A percentile compares a stretch with the other conserved stretches of the same genome.
These are phyloP conservation scores for Aspergillus brunneoviolaceus DNA, from an alignment of 2,329 filamentous ascomycete genomes.

Conservation along the genomic window DNA sequence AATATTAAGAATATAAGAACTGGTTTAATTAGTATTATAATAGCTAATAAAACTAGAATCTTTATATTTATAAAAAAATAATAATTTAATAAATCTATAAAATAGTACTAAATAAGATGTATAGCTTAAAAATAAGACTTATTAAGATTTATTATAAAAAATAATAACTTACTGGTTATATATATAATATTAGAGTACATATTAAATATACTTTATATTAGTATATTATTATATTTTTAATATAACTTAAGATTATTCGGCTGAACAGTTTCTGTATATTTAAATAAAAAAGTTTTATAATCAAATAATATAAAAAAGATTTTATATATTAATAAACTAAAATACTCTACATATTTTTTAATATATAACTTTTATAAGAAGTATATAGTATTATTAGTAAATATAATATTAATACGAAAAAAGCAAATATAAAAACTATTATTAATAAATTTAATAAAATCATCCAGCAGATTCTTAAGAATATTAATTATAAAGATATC, in stretches of 20 bases:
- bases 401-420: neutral
- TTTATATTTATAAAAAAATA: neutral
- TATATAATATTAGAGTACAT: too few relatives aligned
- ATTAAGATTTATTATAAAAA: too few relatives aligned
- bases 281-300: neutral
- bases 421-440: neutral
- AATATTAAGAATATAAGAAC: neutral
- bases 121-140: too few relatives aligned
- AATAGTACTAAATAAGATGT: too few relatives aligned
- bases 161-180: too few relatives aligned
- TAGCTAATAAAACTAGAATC: neutral
- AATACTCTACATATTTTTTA: neutral
- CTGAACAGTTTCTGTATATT: too few relatives aligned
- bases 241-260: too few relatives aligned
- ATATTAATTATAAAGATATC: neutral
- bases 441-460: neutral
- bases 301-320: neutral
- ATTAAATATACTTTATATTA: too few relatives aligned
- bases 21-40: neutral
- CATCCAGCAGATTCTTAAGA: neutral
- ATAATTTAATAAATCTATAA: neutral
- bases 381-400: neutral
- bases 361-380: neutral
- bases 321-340: too few relatives aligned
- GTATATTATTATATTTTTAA: too few relatives aligned